These are phyloP conservation scores for Rhizoclosmatium sp. DNA, from an alignment of 192 early-diverging fungal species.

Conservation along the genomic window DNA sequence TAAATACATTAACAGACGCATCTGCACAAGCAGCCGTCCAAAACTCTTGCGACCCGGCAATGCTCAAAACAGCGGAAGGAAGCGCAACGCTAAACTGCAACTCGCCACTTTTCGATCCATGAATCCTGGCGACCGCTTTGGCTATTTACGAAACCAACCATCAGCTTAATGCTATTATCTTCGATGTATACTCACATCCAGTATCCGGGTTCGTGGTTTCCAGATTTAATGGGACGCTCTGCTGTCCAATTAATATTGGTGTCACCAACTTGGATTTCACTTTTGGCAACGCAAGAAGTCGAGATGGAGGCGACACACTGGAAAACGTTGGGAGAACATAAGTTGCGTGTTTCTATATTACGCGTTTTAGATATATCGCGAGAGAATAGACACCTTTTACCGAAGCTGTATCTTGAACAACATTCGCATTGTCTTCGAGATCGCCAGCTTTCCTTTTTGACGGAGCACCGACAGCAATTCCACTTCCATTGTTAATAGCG, in stretches of 20 bases:
- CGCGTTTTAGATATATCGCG: background rate
- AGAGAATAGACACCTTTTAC: background rate
- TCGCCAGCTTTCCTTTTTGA: constrained; percentile 20
- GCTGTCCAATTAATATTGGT: background rate
- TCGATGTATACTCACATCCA: constrained; percentile 20
- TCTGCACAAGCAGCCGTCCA: constrained; percentile 72
- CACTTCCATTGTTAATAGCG: constrained; percentile 25
- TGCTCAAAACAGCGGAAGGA: constrained; percentile 61
- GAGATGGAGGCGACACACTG: constrained; percentile 15
- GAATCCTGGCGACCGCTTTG: constrained; percentile 51
- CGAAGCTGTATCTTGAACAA: background rate
- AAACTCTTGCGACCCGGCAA: constrained; percentile 67
- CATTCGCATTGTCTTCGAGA: background rate
- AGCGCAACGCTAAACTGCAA: constrained; percentile 70
- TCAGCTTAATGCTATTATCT: background rate
- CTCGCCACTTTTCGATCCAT: constrained; percentile 54
- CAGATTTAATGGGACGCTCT: constrained; percentile 26
- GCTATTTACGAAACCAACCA: constrained; percentile 1
- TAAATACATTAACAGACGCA: constrained; percentile 70
- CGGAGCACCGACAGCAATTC: constrained; percentile 1
- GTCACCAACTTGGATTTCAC: constrained; percentile 7
- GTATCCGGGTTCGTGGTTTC: constrained; percentile 40
- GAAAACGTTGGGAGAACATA: constrained; percentile 28
- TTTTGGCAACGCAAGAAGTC: constrained; percentile 20
- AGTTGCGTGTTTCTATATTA: constrained; percentile 11